Evolutionary conservation across 306 rosid genomes (phyloP), one percentile per base, ranked within the genome.

Genomic region (Ammopiptanthus mongolicus): DNA sequence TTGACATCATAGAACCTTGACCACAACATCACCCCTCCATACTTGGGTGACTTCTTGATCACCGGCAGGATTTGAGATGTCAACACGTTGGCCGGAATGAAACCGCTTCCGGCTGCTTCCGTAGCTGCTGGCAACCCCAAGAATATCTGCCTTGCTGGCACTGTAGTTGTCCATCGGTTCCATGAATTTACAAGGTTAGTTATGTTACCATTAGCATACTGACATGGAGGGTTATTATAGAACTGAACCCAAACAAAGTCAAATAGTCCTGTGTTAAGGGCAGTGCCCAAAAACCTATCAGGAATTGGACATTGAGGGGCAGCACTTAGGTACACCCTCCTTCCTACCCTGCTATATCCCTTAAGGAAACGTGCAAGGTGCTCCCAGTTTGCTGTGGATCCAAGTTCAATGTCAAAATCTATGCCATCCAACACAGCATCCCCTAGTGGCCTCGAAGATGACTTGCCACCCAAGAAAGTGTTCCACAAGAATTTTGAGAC

Each of bases 301-400:
- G 97, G 97, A 73, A 82, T 74, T 37, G 95, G 97, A 57, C 97
- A 91, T 21, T 91, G 97, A n/a, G 95, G 97, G 15, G 97, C 95
- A 25, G 87, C 97, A 47, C 84, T 56, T 31, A 91, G 78, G 86
- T 86, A 86, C 44, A 91, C 87, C 9, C 13, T 50, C 29, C 69
- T 77, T 28, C 44, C 75, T 0, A 0, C 39, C 8, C 63, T 73
- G 52, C 67, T 53, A 65, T 83, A 81, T 0, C 9, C 68, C 64
- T 90, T 85, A 0, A 90, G 68, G 46, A 79, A 60, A 5, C 77
- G 69, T 18, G 93, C 96, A 12, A 92, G 87, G 21, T 74, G 63
- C 0, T 86, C 76, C 77, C 85, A 87, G 1, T 83, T 81, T 7
- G 23, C 7, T 0, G 81, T 87, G 0, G 92, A 83, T 0, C 94